Base-by-base conservation (phyloP, 371 early-diverging fungal species). In the Mucor circinelloides region DNA sequence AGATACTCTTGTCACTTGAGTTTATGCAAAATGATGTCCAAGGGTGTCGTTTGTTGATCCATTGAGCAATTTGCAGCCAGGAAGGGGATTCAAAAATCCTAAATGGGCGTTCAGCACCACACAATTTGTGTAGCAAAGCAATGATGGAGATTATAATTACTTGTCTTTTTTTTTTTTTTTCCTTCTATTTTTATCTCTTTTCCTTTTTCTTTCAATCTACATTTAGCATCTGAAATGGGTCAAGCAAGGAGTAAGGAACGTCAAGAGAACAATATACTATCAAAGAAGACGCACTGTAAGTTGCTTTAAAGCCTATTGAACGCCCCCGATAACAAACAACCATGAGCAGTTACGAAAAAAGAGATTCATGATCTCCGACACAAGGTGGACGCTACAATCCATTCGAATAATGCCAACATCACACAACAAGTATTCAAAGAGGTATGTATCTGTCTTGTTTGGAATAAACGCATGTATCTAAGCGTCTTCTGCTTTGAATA, bases 361-460 rank as follows among this genome's bases (percentile, higher is more conserved):
- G 92, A 93, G 76, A 90, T 93, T 71, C 72, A 83, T 70, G 77
- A 84, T 58, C 77, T 93, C 40, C 80, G 89, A 61, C 77, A 80
- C 60, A 89, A 90, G 67, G 87, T 93, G 72, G 85, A 87, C 34
- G 44, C 84, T 0, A 69, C 75, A 15, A 68, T 76, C 17, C 90
- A 90, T 66, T 83, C 90, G 12, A 77, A 83, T 42, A 91, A 91
- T 52, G 88, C 90, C 66, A 80, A 75, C 60, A 78, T 92, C 44
- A 87, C 90, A 6, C 90, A 91, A 73, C 79, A 89, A 57, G 89
- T 91, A 32, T 93, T 93, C 79, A 90, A 88, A 80, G 80, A 86
- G 73, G 93, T 89, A 85, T 44, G 48, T 15, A 7, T 48, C 17
- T 23, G 73, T 72, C 30, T 7, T 42, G 13, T 31, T 48, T 23